Conservation (phyloP, 108 stramenopile genomes). For the Epithemia pelagica region DNA sequence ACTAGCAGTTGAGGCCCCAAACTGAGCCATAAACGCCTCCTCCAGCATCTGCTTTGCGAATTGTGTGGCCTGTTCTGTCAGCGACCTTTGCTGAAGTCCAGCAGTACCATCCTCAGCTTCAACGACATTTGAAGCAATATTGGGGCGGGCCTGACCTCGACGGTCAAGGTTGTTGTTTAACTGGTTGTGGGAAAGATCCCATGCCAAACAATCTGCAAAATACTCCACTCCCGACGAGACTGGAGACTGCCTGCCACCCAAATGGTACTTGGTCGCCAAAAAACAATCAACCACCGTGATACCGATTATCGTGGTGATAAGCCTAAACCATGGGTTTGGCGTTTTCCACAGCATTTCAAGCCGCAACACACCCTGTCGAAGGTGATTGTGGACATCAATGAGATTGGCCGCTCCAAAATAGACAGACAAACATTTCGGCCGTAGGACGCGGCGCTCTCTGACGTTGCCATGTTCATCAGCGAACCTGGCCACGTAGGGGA, state of each 20-base stretch:
- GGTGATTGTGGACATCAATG: not conserved
- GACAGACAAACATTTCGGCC: not conserved
- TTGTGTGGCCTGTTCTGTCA: too few species aligned
- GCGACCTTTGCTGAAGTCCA: too few species aligned
- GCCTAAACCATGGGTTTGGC: not conserved
- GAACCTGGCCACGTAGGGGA: not conserved
- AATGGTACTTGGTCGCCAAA: not conserved
- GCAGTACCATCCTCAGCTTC: too few species aligned
- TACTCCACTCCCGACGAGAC: constrained; percentile 1
- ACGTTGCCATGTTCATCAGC: not conserved
- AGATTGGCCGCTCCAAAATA: not conserved
- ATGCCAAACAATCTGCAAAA: not conserved
- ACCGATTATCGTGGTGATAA: not conserved
- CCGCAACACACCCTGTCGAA: not conserved
- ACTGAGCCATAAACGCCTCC: too few species aligned
- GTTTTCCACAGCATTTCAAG: constrained; percentile 11
- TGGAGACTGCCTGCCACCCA: not conserved
- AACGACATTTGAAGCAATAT: too few species aligned
- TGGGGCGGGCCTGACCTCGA: too few species aligned
- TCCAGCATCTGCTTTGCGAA: too few species aligned
- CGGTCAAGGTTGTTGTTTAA: not conserved
- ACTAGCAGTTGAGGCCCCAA: too few species aligned
- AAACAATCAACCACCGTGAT: not conserved
- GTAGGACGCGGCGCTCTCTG: not conserved
- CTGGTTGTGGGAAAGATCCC: not conserved